Evolutionary conservation across 768 basidiomycete genomes (phyloP).

Genomic region (Lactarius hengduanensis): DNA sequence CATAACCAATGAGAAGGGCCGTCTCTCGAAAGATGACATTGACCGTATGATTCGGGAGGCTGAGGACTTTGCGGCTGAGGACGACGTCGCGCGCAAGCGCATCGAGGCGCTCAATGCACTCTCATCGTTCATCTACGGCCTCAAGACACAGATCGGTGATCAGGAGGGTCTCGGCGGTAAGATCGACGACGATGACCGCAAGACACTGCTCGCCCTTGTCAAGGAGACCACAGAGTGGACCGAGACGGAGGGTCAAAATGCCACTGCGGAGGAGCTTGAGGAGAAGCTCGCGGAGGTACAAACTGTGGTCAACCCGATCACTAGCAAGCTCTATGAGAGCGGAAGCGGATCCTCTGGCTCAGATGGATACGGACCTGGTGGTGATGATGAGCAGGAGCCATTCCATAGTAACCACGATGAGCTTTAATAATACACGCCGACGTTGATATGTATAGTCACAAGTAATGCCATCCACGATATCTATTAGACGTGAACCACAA

Average conservation of each 20-base stretch:
- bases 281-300: conserved; percentile 67
- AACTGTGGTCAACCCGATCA: conserved; percentile 45
- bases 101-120: conserved; percentile 84
- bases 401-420: conserved; percentile 45
- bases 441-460: conserved; percentile 19
- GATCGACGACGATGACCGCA: conserved; percentile 76
- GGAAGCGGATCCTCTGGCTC: conserved; percentile 1
- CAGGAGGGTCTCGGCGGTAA: conserved; percentile 91
- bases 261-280: conserved; percentile 84
- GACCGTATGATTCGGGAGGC: conserved; percentile 95
- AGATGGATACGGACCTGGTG: conserved; percentile 31
- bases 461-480: conserved; percentile 13
- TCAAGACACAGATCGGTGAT: conserved; percentile 86
- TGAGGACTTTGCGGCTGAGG: conserved; percentile 84
- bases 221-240: conserved; percentile 94
- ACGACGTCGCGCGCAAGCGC: conserved; percentile 73
- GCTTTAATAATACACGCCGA: conserved; percentile 34
- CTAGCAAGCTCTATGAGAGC: conserved; percentile 42
- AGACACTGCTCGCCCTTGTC: conserved; percentile 72
- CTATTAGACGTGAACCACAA: conserved; percentile 7
- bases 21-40: conserved; percentile 62
- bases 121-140: conserved; percentile 79
- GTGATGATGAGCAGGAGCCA: conserved; percentile 42
- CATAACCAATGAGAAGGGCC: conserved; percentile 95
- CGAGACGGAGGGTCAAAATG: conserved; percentile 74